These are phyloP conservation scores for Coemansia sp. DNA, from an alignment of 192 early-diverging fungal genomes.

Conservation along the genomic window DNA sequence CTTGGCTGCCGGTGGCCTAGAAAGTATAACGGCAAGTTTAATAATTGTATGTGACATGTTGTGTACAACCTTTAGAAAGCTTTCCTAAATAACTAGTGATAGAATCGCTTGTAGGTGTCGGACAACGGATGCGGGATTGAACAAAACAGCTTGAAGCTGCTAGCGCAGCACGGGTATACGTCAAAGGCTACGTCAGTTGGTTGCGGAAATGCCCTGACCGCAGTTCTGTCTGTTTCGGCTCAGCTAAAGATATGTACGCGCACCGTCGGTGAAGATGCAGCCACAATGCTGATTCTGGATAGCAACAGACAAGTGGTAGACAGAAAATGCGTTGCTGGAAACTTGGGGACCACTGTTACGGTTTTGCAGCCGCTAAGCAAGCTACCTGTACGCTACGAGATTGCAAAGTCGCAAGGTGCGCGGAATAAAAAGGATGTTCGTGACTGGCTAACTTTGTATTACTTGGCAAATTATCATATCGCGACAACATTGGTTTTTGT, in stretches of 20 bases:
- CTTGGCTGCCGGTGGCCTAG: slow-evolving; percentile 16
- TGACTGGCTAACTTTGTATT: slow-evolving; percentile 26
- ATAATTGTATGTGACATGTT: not conserved
- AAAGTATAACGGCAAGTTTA: slow-evolving; percentile 30
- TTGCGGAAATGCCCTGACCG: slow-evolving; percentile 26
- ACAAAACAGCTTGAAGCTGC: slow-evolving; percentile 7
- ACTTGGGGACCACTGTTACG: slow-evolving; percentile 27
- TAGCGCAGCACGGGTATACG: slow-evolving; percentile 27
- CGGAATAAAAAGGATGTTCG: slow-evolving; percentile 22
- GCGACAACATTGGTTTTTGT: slow-evolving; percentile 11
- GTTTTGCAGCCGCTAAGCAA: slow-evolving; percentile 37
- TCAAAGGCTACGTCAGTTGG: slow-evolving; percentile 14
- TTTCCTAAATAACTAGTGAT: not conserved
- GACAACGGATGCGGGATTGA: slow-evolving; percentile 34
- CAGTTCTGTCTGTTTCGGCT: slow-evolving; percentile 24
- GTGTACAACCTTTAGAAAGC: not conserved
- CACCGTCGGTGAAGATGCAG: slow-evolving; percentile 8
- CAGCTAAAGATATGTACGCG: slow-evolving; percentile 33
- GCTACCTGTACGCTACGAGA: slow-evolving; percentile 32
- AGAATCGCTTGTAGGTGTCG: slow-evolving; percentile 15
- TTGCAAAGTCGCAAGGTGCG: slow-evolving; percentile 25
- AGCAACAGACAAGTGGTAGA: not conserved
- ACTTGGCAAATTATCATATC: slow-evolving; percentile 27
- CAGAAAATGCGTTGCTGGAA: slow-evolving; percentile 18
- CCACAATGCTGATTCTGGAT: slow-evolving; percentile 22